Evolutionary conservation across 148 eudicot genomes (phyloP).

Genomic region (Selenicereus undatus): DNA sequence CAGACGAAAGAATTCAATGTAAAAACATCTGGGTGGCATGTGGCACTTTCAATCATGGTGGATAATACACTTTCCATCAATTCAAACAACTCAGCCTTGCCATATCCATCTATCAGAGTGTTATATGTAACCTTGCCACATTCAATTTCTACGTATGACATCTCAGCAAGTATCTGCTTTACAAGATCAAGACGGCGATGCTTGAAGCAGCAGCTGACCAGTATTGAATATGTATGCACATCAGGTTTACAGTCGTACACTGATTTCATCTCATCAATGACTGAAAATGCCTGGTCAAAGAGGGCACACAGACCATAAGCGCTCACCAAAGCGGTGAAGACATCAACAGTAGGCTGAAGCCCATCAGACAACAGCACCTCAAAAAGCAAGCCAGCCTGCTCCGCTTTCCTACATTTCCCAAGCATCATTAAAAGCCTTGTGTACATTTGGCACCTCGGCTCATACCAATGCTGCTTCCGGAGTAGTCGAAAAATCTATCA

Average conservation of each 20-base stretch:
- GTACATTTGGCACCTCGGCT: constrained; percentile 69
- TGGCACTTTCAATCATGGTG: constrained; percentile 62
- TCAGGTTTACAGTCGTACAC: constrained; percentile 72
- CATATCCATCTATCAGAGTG: constrained; percentile 85
- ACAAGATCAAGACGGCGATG: constrained; percentile 53
- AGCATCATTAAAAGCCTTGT: constrained; percentile 78
- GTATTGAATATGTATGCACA: constrained; percentile 68
- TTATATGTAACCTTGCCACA: constrained; percentile 65
- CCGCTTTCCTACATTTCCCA: constrained; percentile 73
- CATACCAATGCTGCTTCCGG: constrained; percentile 90
- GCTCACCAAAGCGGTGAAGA: constrained; percentile 66
- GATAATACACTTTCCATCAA: constrained; percentile 60
- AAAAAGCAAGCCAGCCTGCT: constrained; percentile 67
- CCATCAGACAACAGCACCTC: constrained; percentile 70
- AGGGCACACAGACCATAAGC: constrained; percentile 69
- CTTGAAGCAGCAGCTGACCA: constrained; percentile 63
- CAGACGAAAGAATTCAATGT: constrained; percentile 76
- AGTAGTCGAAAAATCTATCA: constrained; percentile 73
- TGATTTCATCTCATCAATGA: constrained; percentile 60
- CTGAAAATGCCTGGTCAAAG: constrained; percentile 61
- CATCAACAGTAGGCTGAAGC: constrained; percentile 65
- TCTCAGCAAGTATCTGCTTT: constrained; percentile 48
- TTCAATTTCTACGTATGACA: constrained; percentile 62
- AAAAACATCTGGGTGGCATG: constrained; percentile 72
- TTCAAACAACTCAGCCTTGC: constrained; percentile 66